Base-by-base conservation (phyloP, 768 basidiomycete species). In the Gloeostereum incarnatum region DNA sequence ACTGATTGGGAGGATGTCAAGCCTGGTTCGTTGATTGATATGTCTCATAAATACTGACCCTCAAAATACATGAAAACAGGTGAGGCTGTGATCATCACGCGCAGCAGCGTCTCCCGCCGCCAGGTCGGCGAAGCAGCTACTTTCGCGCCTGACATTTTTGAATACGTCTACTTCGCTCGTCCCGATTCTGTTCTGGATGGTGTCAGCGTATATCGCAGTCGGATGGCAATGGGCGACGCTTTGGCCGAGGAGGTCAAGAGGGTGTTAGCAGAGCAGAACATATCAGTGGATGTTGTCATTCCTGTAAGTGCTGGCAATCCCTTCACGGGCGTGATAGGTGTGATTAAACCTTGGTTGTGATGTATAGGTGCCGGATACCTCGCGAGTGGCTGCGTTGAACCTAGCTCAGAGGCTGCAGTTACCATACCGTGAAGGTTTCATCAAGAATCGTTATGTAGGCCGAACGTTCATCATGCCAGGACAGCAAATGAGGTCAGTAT, bases 391-490 rank as follows among this genome's bases (percentile, higher is more conserved):
- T 10, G 96, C 96, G 6, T 62, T 98, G 43, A 94, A 99, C 56
- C 64, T 96, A 26, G 96, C 96, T 14, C 94, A 99, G 56, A 83
- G 80, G 51, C 68, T 98, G 30, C 55, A 73, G 5, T 65, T 98
- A 22, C 94, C 96, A 3, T 99, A 98, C 59, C 78, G 96, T 32
- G 96, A 99, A 63, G 96, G 96, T 1, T 98, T 99, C 58, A 78
- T 98, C 49, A 99, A 99, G 68, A 99, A 99, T 58, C 79, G 96
- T 23, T 99, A 99, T 61, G 91, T 98, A 22, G 96, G 93, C 3
- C 68, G 96, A 47, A 99, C 96, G 0, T 99, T 99, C 57, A 98
- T 99, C 61, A 99, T 99, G 96, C 94, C 96, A 6, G 96, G 94
- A 17, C 96, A 99, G 56, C 84, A 89, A 58, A 85, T 90, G 80